Conservation (phyloP, 129 eudicot genomes). For the Logfia minima region DNA sequence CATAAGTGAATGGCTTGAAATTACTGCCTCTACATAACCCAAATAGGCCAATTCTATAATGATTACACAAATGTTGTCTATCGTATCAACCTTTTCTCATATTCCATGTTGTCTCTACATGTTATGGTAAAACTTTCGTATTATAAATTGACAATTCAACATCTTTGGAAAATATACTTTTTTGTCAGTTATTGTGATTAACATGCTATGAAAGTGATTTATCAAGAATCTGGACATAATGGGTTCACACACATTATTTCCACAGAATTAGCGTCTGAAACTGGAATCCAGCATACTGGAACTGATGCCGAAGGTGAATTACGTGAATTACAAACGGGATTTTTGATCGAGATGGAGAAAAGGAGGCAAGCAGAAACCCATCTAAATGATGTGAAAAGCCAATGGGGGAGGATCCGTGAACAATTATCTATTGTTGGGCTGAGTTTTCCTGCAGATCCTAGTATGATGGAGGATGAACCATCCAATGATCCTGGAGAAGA, state of each 20-base stretch:
- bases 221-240: neutral
- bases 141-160: neutral
- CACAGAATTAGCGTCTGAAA: constrained; percentile 76
- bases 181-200: neutral
- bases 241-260: constrained; percentile 18
- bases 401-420: constrained; percentile 68
- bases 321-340: constrained; percentile 55
- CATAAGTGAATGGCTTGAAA: neutral
- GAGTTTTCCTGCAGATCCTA: constrained; percentile 58
- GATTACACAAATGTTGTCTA: neutral
- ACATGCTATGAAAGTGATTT: constrained; percentile 1
- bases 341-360: constrained; percentile 75
- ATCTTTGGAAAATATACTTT: neutral
- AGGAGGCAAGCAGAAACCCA: constrained; percentile 77
- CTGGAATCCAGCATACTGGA: constrained; percentile 49
- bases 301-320: constrained; percentile 68
- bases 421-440: constrained; percentile 68
- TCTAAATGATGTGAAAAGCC: constrained; percentile 50
- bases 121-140: neutral
- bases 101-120: neutral
- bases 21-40: neutral
- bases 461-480: constrained; percentile 46
- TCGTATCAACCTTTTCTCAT: neutral
- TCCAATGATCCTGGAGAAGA: constrained; percentile 61
- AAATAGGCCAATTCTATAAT: neutral